Evolutionary conservation across 202 grass and related monocot genomes (phyloP).

Genomic region (Saccharum hybrid): DNA sequence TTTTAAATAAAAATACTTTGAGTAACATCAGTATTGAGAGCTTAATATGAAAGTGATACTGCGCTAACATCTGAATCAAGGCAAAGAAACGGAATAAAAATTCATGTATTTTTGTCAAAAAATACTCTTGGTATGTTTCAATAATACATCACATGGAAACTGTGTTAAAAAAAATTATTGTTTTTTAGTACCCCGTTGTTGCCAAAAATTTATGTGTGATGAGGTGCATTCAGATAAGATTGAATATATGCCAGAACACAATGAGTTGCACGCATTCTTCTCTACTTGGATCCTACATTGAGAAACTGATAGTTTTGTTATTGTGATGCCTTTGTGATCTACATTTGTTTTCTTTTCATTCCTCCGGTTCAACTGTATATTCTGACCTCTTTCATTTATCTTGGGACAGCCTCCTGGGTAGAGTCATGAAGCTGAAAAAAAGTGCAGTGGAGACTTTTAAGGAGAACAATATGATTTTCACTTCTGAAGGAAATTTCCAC

Average conservation of each 20-base stretch:
- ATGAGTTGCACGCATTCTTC: not conserved
- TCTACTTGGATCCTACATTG: not conserved
- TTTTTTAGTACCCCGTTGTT: not conserved
- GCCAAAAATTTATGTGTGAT: not conserved
- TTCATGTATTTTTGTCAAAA: not conserved
- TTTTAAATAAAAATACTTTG: not conserved
- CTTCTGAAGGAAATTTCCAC: conserved; percentile 38
- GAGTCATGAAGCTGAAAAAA: conserved; percentile 58
- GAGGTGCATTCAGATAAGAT: not conserved
- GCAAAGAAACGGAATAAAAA: not conserved
- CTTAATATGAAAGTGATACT: not conserved
- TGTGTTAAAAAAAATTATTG: not conserved
- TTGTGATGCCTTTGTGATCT: not conserved
- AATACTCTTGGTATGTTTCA: not conserved
- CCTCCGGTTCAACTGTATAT: not conserved
- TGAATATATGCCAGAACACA: not conserved
- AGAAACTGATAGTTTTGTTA: conserved; percentile 5
- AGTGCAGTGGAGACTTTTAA: conserved; percentile 22
- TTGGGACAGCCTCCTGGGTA: conserved; percentile 4
- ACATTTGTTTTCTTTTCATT: conserved; percentile 17
- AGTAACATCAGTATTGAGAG: not conserved
- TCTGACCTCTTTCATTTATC: conserved; percentile 11
- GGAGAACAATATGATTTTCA: conserved; percentile 36
- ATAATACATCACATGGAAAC: not conserved
- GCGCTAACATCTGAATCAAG: not conserved